Conservation (phyloP, 139 green algal genomes). For the Closterium sp. region DNA sequence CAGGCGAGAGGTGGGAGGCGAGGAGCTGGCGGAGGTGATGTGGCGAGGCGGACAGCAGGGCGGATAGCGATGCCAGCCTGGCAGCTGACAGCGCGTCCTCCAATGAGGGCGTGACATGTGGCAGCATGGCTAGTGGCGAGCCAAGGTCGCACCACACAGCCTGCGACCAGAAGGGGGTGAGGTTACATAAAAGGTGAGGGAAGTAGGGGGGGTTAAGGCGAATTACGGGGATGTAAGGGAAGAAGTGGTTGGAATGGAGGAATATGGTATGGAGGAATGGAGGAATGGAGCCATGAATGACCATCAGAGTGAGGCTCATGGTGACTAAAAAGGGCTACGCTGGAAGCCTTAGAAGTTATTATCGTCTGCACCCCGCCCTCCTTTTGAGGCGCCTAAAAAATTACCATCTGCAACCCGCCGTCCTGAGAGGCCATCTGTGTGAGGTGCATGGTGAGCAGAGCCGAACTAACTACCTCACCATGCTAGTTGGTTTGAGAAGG, state of each 20-base stretch:
- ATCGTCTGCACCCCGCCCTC: no score
- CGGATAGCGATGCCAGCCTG: slow-evolving; percentile 8
- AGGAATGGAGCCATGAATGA: background rate
- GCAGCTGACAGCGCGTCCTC: background rate
- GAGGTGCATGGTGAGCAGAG: no score
- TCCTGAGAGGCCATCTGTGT: no score
- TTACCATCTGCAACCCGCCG: no score
- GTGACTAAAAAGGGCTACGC: no score
- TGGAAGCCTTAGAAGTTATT: no score
- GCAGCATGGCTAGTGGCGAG: slow-evolving; percentile 69
- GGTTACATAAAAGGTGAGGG: background rate
- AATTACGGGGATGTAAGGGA: background rate
- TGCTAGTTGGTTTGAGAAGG: no score
- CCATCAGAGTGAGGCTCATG: no score
- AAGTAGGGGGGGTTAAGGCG: background rate
- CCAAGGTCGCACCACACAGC: slow-evolving; percentile 61
- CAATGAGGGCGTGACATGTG: slow-evolving; percentile 58
- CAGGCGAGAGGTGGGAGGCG: background rate
- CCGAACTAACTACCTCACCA: no score
- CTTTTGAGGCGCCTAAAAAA: no score
- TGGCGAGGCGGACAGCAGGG: slow-evolving; percentile 1
- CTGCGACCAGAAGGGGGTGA: background rate
- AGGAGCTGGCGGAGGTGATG: slow-evolving; percentile 16
- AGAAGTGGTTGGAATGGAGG: no score
- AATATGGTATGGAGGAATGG: background rate